Evolutionary conservation across 345 rosid species (phyloP).

Genomic region (Erodium maritimum): DNA sequence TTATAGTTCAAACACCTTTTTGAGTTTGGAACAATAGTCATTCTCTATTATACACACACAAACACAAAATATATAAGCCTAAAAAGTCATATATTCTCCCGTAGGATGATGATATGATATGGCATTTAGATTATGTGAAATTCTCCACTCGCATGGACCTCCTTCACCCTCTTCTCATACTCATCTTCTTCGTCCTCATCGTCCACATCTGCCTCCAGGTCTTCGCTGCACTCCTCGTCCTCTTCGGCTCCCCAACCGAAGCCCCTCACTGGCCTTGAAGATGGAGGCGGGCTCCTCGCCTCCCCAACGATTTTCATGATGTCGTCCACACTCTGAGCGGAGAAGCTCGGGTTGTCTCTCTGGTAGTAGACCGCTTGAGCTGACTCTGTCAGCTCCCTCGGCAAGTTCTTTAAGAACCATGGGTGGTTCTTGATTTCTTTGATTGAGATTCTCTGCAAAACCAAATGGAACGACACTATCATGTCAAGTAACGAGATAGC

Average conservation of each 20-base stretch:
- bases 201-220: conserved; percentile 41
- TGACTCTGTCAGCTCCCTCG: conserved; percentile 68
- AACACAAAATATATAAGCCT: too few relatives aligned
- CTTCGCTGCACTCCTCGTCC: conserved; percentile 48
- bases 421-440: conserved; percentile 81
- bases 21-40: neutral
- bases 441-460: conserved; percentile 56
- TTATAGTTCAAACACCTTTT: too few relatives aligned
- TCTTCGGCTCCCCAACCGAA: conserved; percentile 64
- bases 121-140: conserved; percentile 29
- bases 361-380: conserved; percentile 67
- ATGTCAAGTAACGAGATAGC: neutral
- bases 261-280: conserved; percentile 39
- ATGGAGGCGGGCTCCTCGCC: conserved; percentile 62
- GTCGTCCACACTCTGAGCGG: conserved; percentile 68
- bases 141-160: conserved; percentile 81
- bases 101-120: too few relatives aligned
- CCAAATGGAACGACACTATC: neutral
- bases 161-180: conserved; percentile 80
- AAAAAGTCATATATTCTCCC: too few relatives aligned
- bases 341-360: conserved; percentile 63
- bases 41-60: conserved; percentile 8
- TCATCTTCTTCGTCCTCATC: conserved; percentile 75
- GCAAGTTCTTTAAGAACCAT: conserved; percentile 92
- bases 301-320: conserved; percentile 86